A percentile compares a stretch with the other conserved stretches of the same genome.
phyloP scores from a whole-genome alignment of 208 protist genomes.

The Herpetomonas tarakana region DNA sequence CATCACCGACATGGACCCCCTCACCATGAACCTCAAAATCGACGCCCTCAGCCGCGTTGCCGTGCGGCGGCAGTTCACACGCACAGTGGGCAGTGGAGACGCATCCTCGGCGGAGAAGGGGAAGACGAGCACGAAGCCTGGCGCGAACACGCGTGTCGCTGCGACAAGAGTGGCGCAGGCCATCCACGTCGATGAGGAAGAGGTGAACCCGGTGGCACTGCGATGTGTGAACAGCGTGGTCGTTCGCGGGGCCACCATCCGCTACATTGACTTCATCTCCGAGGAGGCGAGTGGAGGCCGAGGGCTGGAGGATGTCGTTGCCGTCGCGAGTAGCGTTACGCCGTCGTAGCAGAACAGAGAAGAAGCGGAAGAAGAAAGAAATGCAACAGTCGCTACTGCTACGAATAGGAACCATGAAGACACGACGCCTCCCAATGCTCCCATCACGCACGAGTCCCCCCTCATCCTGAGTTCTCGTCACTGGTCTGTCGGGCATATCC shows the following conservation, averaged over 20 bases:
- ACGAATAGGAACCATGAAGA: no score
- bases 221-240: constrained; percentile 28
- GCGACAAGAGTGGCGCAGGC: neutral
- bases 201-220: constrained; percentile 21
- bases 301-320: constrained; percentile 3
- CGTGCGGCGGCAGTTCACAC: constrained; percentile 24
- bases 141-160: neutral
- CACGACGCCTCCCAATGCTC: no score
- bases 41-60: constrained; percentile 61
- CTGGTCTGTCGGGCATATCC: no score
- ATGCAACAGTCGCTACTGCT: neutral
- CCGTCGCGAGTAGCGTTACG: neutral
- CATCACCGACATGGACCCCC: constrained; percentile 61
- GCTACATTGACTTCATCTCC: constrained; percentile 35
- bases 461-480: no score
- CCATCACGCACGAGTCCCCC: no score
- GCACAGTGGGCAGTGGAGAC: neutral
- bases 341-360: neutral
- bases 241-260: constrained; percentile 26
- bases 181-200: neutral
- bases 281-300: constrained; percentile 11
- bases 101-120: no score
- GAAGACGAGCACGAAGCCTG: neutral
- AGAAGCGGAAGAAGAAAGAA: neutral
- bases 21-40: constrained; percentile 75